Evolutionary conservation across 106 monocot genomes (phyloP).

Genomic region (Xerophyta viscosa): DNA sequence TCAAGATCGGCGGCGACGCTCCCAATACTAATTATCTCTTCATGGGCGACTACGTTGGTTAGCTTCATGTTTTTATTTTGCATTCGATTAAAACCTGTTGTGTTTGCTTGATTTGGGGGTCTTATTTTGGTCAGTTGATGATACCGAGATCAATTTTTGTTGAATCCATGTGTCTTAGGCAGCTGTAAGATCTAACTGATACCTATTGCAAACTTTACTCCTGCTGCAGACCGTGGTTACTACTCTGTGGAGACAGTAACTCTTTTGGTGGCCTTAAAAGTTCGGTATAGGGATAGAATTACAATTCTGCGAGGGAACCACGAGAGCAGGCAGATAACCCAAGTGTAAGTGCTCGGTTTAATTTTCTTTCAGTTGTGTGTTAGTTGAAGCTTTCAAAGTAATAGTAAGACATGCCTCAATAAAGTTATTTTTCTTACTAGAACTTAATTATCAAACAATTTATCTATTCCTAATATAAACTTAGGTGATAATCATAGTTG

Average conservation of each 20-base stretch:
- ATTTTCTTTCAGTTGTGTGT: too few species aligned
- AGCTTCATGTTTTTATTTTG: constrained; percentile 2
- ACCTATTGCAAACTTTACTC: neutral
- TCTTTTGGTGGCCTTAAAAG: constrained; percentile 72
- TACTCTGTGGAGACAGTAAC: constrained; percentile 80
- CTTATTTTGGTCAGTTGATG: too few species aligned
- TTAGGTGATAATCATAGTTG: too few species aligned
- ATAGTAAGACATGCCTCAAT: too few species aligned
- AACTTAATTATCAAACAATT: too few species aligned
- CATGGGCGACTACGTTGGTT: constrained; percentile 78
- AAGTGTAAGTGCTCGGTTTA: constrained; percentile 43
- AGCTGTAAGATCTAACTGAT: neutral
- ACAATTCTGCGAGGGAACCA: constrained; percentile 83
- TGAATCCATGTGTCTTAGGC: too few species aligned
- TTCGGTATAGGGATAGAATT: constrained; percentile 78
- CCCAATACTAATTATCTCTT: constrained; percentile 77
- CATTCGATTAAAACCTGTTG: too few species aligned
- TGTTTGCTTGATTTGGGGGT: too few species aligned
- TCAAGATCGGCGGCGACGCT: constrained; percentile 62
- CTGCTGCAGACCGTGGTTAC: constrained; percentile 69
- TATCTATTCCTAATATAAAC: too few species aligned
- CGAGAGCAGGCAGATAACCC: constrained; percentile 82
- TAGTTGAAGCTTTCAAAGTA: too few species aligned
- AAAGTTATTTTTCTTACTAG: too few species aligned
- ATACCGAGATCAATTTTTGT: too few species aligned